phyloP scores from a whole-genome alignment of 208 protist genomes.

The Phytomonas sp. region DNA sequence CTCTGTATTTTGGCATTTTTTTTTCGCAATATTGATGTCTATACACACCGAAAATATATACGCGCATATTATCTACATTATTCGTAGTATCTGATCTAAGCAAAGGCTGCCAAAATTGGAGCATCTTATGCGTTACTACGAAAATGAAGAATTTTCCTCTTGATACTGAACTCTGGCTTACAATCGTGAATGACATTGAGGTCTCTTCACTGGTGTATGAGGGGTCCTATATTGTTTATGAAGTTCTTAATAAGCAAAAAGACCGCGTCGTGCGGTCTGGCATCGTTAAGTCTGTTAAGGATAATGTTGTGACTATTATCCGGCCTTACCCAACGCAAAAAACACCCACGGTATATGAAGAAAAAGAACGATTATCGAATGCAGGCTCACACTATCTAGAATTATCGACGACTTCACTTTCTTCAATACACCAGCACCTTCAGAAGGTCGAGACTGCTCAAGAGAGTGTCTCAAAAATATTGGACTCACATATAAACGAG shows the following conservation, averaged over 20 bases:
- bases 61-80: too few relatives aligned
- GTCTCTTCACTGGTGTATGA: background rate
- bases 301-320: background rate
- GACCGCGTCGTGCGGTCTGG: background rate
- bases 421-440: conserved; percentile 3
- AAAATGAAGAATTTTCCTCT: background rate
- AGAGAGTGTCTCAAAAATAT: conserved; percentile 21
- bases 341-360: background rate
- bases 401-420: conserved; percentile 1
- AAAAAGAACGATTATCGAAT: background rate
- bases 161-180: background rate
- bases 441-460: conserved; percentile 18
- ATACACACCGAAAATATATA: background rate
- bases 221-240: background rate
- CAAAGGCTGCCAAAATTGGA: background rate
- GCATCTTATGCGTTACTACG: background rate
- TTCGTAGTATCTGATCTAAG: background rate
- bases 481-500: conserved; percentile 24
- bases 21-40: background rate
- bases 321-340: background rate
- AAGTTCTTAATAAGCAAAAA: background rate
- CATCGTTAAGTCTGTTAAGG: background rate
- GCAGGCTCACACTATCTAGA: background rate
- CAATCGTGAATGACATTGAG: background rate
- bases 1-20: background rate